Conservation (phyloP, 139 green algal genomes). For the Haematococcus lacustris region DNA sequence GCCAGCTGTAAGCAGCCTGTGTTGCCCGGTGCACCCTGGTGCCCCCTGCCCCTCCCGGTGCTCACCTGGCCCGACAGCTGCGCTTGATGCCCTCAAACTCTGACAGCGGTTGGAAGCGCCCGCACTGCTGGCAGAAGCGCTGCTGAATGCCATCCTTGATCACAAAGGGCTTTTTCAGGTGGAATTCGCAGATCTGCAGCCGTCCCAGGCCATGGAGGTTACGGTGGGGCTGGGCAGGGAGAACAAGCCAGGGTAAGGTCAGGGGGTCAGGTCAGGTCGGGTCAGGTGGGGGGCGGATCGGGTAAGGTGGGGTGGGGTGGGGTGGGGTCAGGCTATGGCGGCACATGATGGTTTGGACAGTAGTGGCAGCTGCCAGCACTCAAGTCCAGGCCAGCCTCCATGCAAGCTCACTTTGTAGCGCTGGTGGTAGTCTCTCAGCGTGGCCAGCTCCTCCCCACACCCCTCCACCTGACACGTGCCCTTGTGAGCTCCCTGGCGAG, state of each 20-base stretch:
- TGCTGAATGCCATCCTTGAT: slow-evolving; percentile 52
- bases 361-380: too few relatives aligned
- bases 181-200: slow-evolving; percentile 58
- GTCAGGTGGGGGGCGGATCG: too few relatives aligned
- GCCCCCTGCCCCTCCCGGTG: neutral
- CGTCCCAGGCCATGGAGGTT: neutral
- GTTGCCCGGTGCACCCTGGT: neutral
- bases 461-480: slow-evolving; percentile 64
- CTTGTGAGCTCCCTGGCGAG: slow-evolving; percentile 7
- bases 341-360: too few relatives aligned
- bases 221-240: too few relatives aligned
- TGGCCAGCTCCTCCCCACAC: slow-evolving; percentile 48
- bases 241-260: too few relatives aligned
- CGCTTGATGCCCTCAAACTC: slow-evolving; percentile 86
- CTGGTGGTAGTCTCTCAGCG: slow-evolving; percentile 66
- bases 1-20: too few relatives aligned
- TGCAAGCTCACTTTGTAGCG: slow-evolving; percentile 51
- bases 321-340: too few relatives aligned
- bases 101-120: slow-evolving; percentile 73
- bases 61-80: slow-evolving; percentile 5
- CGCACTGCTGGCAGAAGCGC: slow-evolving; percentile 89
- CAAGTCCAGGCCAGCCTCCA: too few relatives aligned
- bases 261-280: too few relatives aligned
- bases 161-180: slow-evolving; percentile 38
- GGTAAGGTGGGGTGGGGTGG: too few relatives aligned